phyloP scores from a whole-genome alignment of 495 filamentous ascomycete genomes.

The Melanomma pulvis-pyrius region DNA sequence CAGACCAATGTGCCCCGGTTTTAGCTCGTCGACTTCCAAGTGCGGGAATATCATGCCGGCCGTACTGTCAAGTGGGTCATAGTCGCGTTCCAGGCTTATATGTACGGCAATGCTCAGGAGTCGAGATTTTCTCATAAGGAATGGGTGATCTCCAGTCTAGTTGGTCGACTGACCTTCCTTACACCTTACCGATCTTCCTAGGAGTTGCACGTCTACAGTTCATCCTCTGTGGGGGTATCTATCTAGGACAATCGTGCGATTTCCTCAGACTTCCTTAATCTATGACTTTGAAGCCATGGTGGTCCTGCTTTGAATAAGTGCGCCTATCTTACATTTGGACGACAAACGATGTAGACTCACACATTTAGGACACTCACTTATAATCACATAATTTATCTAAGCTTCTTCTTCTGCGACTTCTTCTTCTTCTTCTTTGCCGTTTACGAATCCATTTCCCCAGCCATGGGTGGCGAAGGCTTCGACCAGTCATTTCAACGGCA shows the following conservation, averaged over 20 bases:
- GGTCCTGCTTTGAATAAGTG: background rate
- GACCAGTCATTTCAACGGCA: conserved; percentile 31
- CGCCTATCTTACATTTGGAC: background rate
- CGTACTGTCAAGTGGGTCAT: background rate
- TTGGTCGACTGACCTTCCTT: conserved; percentile 3
- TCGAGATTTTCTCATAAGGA: conserved; percentile 8
- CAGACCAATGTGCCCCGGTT: background rate
- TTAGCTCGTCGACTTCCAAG: background rate
- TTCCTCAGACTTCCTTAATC: background rate
- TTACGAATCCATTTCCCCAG: background rate
- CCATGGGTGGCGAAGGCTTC: conserved; percentile 25
- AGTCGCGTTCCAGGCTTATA: background rate
- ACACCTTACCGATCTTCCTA: background rate
- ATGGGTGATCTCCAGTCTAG: background rate
- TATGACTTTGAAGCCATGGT: background rate
- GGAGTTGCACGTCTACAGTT: background rate
- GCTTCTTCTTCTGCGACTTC: background rate
- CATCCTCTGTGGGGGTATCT: background rate
- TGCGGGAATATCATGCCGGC: conserved; percentile 1
- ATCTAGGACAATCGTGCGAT: background rate
- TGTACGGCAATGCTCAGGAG: background rate
- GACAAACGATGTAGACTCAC: background rate
- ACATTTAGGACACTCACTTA: background rate
- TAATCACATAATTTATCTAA: background rate
- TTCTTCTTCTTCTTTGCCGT: background rate